These are phyloP conservation scores for Tephrocybe sp. DNA, from an alignment of 768 basidiomycete species.

Conservation along the genomic window DNA sequence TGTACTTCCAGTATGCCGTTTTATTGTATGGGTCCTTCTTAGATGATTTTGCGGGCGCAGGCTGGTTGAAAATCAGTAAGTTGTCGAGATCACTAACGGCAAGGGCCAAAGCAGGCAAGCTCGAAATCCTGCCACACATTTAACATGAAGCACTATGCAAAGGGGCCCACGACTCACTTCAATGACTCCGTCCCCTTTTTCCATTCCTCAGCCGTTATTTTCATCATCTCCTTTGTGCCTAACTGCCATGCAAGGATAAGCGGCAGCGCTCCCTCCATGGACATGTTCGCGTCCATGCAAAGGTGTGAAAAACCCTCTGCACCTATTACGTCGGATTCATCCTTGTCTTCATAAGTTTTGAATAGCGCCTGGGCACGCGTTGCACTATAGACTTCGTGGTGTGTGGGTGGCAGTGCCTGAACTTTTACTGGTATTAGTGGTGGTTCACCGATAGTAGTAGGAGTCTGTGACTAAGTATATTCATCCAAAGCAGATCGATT, in stretches of 20 bases:
- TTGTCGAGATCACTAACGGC: conserved; percentile 61
- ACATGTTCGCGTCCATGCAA: conserved; percentile 66
- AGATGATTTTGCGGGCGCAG: conserved; percentile 33
- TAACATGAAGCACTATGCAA: not conserved
- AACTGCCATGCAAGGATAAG: conserved; percentile 78
- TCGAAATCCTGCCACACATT: conserved; percentile 32
- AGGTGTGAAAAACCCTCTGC: conserved; percentile 71
- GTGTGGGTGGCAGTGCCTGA: conserved; percentile 10
- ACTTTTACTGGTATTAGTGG: conserved; percentile 19
- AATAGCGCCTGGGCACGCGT: conserved; percentile 56
- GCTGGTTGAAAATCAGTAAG: conserved; percentile 51
- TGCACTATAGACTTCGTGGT: conserved; percentile 45
- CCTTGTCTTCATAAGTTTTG: conserved; percentile 53
- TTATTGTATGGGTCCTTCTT: conserved; percentile 58
- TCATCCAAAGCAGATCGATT: not conserved
- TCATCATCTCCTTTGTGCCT: conserved; percentile 68
- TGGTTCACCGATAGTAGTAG: conserved; percentile 6
- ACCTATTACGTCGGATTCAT: conserved; percentile 57
- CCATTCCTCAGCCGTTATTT: conserved; percentile 71
- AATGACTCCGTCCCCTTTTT: conserved; percentile 43
- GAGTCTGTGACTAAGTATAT: conserved; percentile 1
- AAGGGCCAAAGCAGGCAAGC: conserved; percentile 42
- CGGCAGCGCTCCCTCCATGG: conserved; percentile 71
- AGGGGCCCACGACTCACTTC: conserved; percentile 26
- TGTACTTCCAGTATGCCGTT: conserved; percentile 46